Evolutionary conservation across 768 basidiomycete genomes (phyloP).

Genomic region (Pisolithus albus): DNA sequence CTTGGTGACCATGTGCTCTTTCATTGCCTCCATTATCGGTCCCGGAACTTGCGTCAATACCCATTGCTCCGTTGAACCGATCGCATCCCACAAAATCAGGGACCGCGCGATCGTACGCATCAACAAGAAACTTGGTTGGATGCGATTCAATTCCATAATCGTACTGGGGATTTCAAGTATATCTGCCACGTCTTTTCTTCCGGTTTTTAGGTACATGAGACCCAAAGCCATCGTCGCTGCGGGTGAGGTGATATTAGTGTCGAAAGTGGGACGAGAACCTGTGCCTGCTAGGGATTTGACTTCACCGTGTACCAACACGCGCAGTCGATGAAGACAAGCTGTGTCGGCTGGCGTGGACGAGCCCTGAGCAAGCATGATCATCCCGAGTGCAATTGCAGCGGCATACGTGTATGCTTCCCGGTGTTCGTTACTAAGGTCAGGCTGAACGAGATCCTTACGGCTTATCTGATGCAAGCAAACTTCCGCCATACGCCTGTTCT

Average conservation of each 20-base stretch:
- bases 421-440: conserved; percentile 81
- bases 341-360: conserved; percentile 71
- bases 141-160: conserved; percentile 67
- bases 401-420: conserved; percentile 89
- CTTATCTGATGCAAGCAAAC: conserved; percentile 82
- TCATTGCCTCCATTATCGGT: conserved; percentile 55
- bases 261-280: conserved; percentile 48
- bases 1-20: conserved; percentile 43
- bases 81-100: conserved; percentile 82
- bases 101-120: conserved; percentile 70
- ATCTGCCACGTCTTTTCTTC: conserved; percentile 79
- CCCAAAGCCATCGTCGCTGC: conserved; percentile 87
- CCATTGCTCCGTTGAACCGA: conserved; percentile 72
- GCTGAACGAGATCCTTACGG: conserved; percentile 66
- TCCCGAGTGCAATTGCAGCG: conserved; percentile 86
- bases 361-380: conserved; percentile 93
- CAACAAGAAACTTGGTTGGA: conserved; percentile 84
- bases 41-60: conserved; percentile 60
- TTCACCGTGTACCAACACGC: conserved; percentile 73
- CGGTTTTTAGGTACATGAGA: conserved; percentile 87
- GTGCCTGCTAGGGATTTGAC: conserved; percentile 34
- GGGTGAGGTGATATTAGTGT: conserved; percentile 86
- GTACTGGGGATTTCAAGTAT: conserved; percentile 81
- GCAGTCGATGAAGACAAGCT: conserved; percentile 58
- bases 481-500: conserved; percentile 87